Conservation (phyloP, 306 rosid genomes). For the Ormosia semicastrata region DNA sequence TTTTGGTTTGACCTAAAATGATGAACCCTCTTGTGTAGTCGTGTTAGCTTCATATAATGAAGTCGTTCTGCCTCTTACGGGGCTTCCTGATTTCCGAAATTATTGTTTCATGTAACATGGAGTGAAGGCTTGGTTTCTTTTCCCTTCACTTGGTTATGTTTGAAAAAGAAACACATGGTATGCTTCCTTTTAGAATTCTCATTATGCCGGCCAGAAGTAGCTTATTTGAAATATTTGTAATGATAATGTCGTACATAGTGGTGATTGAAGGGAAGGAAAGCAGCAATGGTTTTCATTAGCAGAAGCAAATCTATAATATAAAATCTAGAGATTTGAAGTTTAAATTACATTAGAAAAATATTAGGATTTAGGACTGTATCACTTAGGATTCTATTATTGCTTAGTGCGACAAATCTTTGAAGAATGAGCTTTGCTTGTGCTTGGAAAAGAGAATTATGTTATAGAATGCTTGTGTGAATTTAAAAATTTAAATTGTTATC, state of each 20-base stretch:
- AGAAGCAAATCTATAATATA: neutral
- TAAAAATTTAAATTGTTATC: neutral
- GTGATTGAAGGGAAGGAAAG: constrained; percentile 6
- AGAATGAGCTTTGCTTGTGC: neutral
- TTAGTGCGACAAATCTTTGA: neutral
- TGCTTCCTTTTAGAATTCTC: neutral
- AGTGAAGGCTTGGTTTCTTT: neutral
- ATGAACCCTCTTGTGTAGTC: neutral
- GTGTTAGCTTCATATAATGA: neutral
- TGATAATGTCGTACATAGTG: neutral
- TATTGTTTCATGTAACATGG: neutral
- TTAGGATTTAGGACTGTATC: neutral
- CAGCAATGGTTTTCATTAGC: neutral
- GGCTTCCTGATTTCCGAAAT: neutral
- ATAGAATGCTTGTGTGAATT: neutral
- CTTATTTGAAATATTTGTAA: neutral
- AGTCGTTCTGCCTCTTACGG: neutral
- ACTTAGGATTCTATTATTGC: neutral
- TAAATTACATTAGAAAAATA: neutral
- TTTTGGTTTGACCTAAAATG: neutral
- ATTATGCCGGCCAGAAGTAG: neutral
- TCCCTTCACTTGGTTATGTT: neutral
- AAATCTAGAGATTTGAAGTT: neutral
- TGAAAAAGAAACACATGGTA: neutral
- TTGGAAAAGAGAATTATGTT: constrained; percentile 2